These are phyloP conservation scores for Ogataea polymorpha DNA, from an alignment of 805 yeast species.

Conservation along the genomic window DNA sequence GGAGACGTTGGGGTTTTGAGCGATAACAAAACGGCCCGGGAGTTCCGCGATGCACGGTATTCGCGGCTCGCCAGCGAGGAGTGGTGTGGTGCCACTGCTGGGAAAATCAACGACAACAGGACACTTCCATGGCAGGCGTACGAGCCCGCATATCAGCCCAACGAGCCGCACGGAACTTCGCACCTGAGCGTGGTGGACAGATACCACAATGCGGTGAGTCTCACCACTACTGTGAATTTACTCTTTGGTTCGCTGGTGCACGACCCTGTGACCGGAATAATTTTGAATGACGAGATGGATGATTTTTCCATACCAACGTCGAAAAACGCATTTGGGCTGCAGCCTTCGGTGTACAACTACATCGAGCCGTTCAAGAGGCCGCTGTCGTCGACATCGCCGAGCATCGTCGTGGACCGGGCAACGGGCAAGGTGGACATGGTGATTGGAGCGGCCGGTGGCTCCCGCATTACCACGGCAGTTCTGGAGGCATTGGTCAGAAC, in stretches of 20 bases:
- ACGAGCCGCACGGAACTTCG: slow-evolving; percentile 88
- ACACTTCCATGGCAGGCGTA: slow-evolving; percentile 75
- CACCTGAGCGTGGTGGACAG: slow-evolving; percentile 79
- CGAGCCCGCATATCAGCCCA: slow-evolving; percentile 71
- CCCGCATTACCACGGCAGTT: slow-evolving; percentile 77
- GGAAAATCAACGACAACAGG: slow-evolving; percentile 48
- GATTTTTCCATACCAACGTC: slow-evolving; percentile 77
- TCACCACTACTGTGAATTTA: slow-evolving; percentile 87
- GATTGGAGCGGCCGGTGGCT: slow-evolving; percentile 94
- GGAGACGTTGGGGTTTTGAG: slow-evolving; percentile 56
- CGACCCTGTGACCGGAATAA: slow-evolving; percentile 77
- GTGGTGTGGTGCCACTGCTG: slow-evolving; percentile 55
- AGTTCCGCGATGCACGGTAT: slow-evolving; percentile 37
- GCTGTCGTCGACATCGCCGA: slow-evolving; percentile 77
- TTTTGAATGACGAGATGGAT: slow-evolving; percentile 90
- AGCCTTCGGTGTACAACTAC: slow-evolving; percentile 78
- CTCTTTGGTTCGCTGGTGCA: slow-evolving; percentile 80
- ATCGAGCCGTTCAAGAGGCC: slow-evolving; percentile 79
- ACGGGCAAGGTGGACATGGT: slow-evolving; percentile 55
- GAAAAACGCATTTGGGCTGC: slow-evolving; percentile 73
- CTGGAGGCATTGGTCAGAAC: slow-evolving; percentile 74
- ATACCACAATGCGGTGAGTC: slow-evolving; percentile 71
- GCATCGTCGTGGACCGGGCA: slow-evolving; percentile 49
- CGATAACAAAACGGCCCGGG: slow-evolving; percentile 22
- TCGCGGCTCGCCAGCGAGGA: slow-evolving; percentile 43